Percentiles rank a stretch among this genome's conserved stretches.
Evolutionary conservation across 306 rosid species (phyloP).

Genomic region (Acacia crassicarpa): DNA sequence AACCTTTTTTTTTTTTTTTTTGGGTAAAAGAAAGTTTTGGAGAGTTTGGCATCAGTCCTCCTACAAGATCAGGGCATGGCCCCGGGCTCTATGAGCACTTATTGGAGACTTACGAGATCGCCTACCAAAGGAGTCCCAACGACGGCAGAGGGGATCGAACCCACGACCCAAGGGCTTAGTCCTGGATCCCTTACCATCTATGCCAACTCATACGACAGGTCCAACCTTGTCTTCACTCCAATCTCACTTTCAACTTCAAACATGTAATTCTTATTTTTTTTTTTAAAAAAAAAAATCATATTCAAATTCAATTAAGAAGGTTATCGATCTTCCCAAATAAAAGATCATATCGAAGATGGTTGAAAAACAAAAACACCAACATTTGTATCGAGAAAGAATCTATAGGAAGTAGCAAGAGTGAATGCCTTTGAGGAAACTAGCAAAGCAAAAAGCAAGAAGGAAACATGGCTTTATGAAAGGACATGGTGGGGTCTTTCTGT

Average conservation of each 20-base stretch:
- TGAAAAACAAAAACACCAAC: background rate
- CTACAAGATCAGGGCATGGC: too few species aligned
- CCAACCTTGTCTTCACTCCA: too few species aligned
- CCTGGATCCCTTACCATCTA: too few species aligned
- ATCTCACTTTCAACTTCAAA: background rate
- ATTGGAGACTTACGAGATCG: too few species aligned
- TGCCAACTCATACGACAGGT: too few species aligned
- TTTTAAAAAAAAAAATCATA: background rate
- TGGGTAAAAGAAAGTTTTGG: too few species aligned
- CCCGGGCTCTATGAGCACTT: too few species aligned
- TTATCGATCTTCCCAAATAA: background rate
- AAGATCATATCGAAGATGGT: background rate
- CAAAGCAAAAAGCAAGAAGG: background rate
- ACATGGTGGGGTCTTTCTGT: slow-evolving; percentile 66
- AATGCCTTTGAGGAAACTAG: slow-evolving; percentile 25
- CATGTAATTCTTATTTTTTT: background rate
- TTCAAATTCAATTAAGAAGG: background rate
- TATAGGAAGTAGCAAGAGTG: background rate
- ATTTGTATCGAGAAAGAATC: slow-evolving; percentile 21
- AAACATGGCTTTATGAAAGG: slow-evolving; percentile 15
- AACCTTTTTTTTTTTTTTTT: too few species aligned
- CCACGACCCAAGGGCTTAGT: too few species aligned
- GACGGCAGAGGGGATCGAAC: too few species aligned
- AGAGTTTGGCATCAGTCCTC: too few species aligned
- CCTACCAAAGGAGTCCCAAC: too few species aligned